A percentile compares a stretch with the other conserved stretches of the same genome.
These are phyloP conservation scores for Leersia perrieri DNA, from an alignment of 176 grass and related monocot genomes.

Conservation along the genomic window DNA sequence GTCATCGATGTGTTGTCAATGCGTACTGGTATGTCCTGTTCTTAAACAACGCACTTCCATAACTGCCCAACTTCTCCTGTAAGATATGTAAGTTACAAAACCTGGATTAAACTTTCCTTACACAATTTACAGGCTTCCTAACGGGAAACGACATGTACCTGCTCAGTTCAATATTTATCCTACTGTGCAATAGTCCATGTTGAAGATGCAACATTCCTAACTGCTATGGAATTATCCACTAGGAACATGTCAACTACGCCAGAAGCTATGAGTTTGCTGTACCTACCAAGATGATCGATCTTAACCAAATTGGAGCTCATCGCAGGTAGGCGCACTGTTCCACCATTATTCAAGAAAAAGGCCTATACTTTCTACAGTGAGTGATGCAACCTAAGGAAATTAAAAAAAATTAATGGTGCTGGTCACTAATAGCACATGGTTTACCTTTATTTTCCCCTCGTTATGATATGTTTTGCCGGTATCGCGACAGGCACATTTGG, in stretches of 20 bases:
- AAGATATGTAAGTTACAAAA: neutral
- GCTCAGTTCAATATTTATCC: conserved; percentile 27
- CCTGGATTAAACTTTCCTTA: neutral
- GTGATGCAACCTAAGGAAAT: neutral
- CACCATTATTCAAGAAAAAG: neutral
- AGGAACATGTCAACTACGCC: neutral
- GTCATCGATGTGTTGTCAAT: neutral
- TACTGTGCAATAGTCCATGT: neutral
- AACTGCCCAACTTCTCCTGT: neutral
- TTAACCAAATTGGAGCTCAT: conserved; percentile 19
- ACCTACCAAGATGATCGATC: conserved; percentile 8
- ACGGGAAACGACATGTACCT: neutral
- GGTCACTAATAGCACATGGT: conserved; percentile 11
- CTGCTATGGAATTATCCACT: neutral
- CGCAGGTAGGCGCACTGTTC: conserved; percentile 22
- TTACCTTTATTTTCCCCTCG: neutral
- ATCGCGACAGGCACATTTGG: conserved; percentile 34
- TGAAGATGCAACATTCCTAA: neutral
- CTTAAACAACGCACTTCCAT: conserved; percentile 5
- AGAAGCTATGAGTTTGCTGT: conserved; percentile 15
- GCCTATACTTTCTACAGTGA: neutral
- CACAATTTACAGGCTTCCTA: neutral
- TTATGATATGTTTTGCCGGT: conserved; percentile 14
- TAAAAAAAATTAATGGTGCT: neutral
- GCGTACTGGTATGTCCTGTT: conserved; percentile 1